Percentiles rank a stretch among this genome's conserved stretches.
Evolutionary conservation across 2,329 filamentous ascomycete genomes (phyloP).

Genomic region (Penicillium concentricum): DNA sequence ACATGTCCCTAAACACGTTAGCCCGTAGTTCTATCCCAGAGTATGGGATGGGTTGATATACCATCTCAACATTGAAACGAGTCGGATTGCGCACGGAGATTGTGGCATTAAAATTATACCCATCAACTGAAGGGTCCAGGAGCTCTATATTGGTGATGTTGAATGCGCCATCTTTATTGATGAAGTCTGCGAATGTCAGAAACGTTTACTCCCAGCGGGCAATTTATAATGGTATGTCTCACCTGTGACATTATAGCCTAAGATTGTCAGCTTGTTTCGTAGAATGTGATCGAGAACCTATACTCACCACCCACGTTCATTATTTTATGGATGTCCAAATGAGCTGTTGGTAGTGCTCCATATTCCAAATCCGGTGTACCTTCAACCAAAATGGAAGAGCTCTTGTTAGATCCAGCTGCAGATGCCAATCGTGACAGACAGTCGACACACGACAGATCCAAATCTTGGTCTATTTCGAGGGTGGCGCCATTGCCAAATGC

Average conservation of each 20-base stretch:
- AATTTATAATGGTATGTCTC: not conserved
- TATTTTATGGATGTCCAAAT: conserved; percentile 25
- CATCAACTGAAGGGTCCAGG: conserved; percentile 16
- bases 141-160: conserved; percentile 25
- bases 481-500: conserved; percentile 14
- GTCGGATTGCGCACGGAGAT: conserved; percentile 23
- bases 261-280: not conserved
- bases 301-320: conserved; percentile 22
- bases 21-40: not conserved
- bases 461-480: conserved; percentile 25
- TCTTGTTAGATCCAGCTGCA: conserved; percentile 17
- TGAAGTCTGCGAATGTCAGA: conserved; percentile 17
- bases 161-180: conserved; percentile 20
- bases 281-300: too few relatives aligned
- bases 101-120: conserved; percentile 30
- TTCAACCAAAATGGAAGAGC: conserved; percentile 17
- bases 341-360: conserved; percentile 22
- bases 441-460: conserved; percentile 25
- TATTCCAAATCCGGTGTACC: conserved; percentile 22
- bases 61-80: conserved; percentile 24
- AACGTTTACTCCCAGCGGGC: not conserved
- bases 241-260: conserved; percentile 27
- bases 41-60: not conserved
- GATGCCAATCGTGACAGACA: conserved; percentile 23
- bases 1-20: conserved; percentile 19